A percentile compares a stretch with the other conserved stretches of the same genome.
phyloP scores from a whole-genome alignment of 805 yeast species.

The Candida orba region DNA sequence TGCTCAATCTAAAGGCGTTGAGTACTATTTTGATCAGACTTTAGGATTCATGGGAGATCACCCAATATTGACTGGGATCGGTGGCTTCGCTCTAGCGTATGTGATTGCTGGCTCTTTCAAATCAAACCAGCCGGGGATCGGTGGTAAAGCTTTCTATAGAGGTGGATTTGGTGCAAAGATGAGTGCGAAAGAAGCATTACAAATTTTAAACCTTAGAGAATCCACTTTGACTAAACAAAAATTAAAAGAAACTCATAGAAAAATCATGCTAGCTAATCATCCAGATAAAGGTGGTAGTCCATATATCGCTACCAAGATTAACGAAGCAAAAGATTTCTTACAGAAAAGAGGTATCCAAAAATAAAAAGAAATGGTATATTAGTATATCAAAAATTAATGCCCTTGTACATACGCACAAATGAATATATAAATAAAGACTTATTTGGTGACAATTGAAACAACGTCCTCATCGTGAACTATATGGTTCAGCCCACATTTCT shows the following conservation, averaged over 20 bases:
- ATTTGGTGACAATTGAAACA: slow-evolving; percentile 83
- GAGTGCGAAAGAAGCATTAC: slow-evolving; percentile 83
- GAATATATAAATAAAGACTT: slow-evolving; percentile 10
- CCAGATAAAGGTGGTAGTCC: slow-evolving; percentile 95
- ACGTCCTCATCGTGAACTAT: slow-evolving; percentile 89
- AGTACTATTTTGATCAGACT: slow-evolving; percentile 59
- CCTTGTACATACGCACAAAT: not conserved
- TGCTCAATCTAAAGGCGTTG: slow-evolving; percentile 29
- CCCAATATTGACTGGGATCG: slow-evolving; percentile 67
- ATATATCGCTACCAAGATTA: slow-evolving; percentile 81
- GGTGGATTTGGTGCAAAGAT: slow-evolving; percentile 93
- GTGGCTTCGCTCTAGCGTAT: slow-evolving; percentile 58
- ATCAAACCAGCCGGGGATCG: slow-evolving; percentile 28
- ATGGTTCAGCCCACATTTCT: slow-evolving; percentile 88
- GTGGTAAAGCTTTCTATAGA: slow-evolving; percentile 53
- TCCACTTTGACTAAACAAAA: slow-evolving; percentile 52
- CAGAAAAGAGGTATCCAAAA: slow-evolving; percentile 39
- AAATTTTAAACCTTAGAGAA: slow-evolving; percentile 70
- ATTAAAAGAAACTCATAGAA: slow-evolving; percentile 74
- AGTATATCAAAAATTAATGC: no score
- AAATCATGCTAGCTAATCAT: slow-evolving; percentile 81
- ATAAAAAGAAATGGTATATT: no score
- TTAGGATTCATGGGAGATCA: slow-evolving; percentile 60
- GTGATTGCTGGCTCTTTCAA: slow-evolving; percentile 62
- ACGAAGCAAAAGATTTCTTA: slow-evolving; percentile 82